These are phyloP conservation scores for Coemansia sp. DNA, from an alignment of 371 early-diverging fungal genomes.

Conservation along the genomic window DNA sequence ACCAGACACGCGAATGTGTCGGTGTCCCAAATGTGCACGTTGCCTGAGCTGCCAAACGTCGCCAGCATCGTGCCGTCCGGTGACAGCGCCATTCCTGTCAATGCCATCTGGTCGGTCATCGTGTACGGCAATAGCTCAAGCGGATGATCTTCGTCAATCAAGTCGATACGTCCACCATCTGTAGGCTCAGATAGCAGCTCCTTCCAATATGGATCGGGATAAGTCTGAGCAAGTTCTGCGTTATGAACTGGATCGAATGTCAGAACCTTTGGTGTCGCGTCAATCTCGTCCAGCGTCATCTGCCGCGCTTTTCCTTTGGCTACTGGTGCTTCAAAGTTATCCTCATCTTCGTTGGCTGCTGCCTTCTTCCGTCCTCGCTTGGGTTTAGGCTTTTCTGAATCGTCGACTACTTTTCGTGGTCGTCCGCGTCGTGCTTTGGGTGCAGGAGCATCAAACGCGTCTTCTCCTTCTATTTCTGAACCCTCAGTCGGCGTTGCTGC, in stretches of 20 bases:
- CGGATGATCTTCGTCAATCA: constrained; percentile 65
- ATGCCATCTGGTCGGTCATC: constrained; percentile 62
- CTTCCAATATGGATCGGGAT: constrained; percentile 67
- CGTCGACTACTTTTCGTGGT: constrained; percentile 29
- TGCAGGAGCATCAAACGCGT: constrained; percentile 18
- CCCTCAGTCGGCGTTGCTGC: background rate
- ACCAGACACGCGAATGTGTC: constrained; percentile 64
- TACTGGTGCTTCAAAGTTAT: constrained; percentile 5
- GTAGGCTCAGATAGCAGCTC: constrained; percentile 46
- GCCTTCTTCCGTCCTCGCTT: constrained; percentile 44
- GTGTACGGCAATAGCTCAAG: constrained; percentile 58
- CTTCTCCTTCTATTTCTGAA: constrained; percentile 17
- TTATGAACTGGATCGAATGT: constrained; percentile 52
- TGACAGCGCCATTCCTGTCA: constrained; percentile 76
- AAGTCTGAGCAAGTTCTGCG: constrained; percentile 54
- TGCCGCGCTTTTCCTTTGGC: constrained; percentile 45
- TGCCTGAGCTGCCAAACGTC: constrained; percentile 80
- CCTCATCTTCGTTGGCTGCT: constrained; percentile 19
- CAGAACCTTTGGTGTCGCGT: constrained; percentile 17
- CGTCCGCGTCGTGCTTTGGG: constrained; percentile 46
- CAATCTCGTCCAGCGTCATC: constrained; percentile 38
- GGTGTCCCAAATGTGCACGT: constrained; percentile 76
- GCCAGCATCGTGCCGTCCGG: constrained; percentile 79
- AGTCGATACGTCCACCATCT: constrained; percentile 55
- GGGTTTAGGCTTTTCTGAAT: constrained; percentile 28